A percentile compares a stretch with the other conserved stretches of the same genome.
phyloP scores from a whole-genome alignment of 2,329 filamentous ascomycete species.

The Leptographium galeiforme region DNA sequence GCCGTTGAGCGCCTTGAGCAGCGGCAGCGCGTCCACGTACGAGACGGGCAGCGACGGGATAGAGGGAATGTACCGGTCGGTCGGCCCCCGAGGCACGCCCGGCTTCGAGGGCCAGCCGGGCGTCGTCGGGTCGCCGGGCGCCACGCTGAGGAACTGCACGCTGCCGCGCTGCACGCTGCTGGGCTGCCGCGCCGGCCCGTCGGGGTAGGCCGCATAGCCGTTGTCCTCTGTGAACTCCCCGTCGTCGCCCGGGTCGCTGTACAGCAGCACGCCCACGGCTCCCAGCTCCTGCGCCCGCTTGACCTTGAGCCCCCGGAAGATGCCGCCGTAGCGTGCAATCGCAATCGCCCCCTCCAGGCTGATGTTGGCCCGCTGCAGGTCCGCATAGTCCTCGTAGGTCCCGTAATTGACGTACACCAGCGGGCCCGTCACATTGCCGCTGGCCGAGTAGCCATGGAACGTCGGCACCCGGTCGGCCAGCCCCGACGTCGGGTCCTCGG shows the following conservation, averaged over 20 bases:
- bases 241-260: constrained; percentile 82
- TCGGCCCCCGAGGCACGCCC: constrained; percentile 62
- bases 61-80: constrained; percentile 56
- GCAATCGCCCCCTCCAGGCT: constrained; percentile 75
- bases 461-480: constrained; percentile 64
- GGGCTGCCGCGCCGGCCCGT: constrained; percentile 76
- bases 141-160: constrained; percentile 62
- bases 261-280: constrained; percentile 75
- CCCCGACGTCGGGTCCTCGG: constrained; percentile 68
- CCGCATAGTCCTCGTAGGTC: constrained; percentile 73
- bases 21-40: constrained; percentile 70
- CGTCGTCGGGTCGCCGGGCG: constrained; percentile 70
- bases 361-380: constrained; percentile 62
- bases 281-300: constrained; percentile 86
- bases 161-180: constrained; percentile 86
- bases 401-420: constrained; percentile 90
- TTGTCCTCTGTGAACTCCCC: constrained; percentile 69
- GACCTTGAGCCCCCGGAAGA: constrained; percentile 84
- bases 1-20: constrained; percentile 82
- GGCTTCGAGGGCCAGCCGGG: constrained; percentile 90
- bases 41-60: constrained; percentile 91
- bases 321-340: constrained; percentile 68
- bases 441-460: constrained; percentile 91
- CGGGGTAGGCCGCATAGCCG: constrained; percentile 65
- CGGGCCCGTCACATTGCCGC: constrained; percentile 75